phyloP scores from a whole-genome alignment of 306 rosid species.

The Dryas alaskensis region DNA sequence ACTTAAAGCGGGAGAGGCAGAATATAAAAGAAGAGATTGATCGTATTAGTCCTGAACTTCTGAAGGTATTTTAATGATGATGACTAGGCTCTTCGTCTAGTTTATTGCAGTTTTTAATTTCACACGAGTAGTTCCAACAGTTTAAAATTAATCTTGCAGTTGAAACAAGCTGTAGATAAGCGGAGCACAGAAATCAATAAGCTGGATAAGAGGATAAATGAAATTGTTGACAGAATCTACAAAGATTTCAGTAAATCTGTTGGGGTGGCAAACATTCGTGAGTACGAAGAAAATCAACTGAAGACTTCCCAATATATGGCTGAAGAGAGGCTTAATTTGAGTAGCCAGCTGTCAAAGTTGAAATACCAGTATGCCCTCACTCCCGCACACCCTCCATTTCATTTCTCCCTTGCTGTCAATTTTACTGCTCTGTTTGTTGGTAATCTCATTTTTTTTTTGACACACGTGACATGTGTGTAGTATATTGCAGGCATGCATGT shows the following conservation, averaged over 20 bases:
- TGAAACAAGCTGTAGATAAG: slow-evolving; percentile 55
- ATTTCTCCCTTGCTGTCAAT: background rate
- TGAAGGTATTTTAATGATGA: slow-evolving; percentile 54
- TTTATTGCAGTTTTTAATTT: slow-evolving; percentile 17
- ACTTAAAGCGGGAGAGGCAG: slow-evolving; percentile 62
- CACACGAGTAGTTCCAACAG: slow-evolving; percentile 9
- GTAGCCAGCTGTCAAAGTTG: slow-evolving; percentile 83
- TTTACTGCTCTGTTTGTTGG: too few relatives aligned
- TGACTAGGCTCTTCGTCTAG: slow-evolving; percentile 10
- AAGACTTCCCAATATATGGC: slow-evolving; percentile 76
- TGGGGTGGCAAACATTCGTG: slow-evolving; percentile 97
- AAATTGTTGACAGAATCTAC: slow-evolving; percentile 81
- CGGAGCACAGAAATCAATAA: slow-evolving; percentile 58
- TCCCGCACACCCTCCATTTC: background rate
- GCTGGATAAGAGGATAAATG: slow-evolving; percentile 88
- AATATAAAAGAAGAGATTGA: slow-evolving; percentile 68
- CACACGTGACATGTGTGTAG: too few relatives aligned
- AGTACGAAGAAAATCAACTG: slow-evolving; percentile 94
- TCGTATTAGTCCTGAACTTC: slow-evolving; percentile 74
- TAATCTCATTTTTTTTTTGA: too few relatives aligned
- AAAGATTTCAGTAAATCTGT: slow-evolving; percentile 81
- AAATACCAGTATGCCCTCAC: slow-evolving; percentile 74
- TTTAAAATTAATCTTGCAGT: slow-evolving; percentile 44
- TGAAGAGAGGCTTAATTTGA: slow-evolving; percentile 91
- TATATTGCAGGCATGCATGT: background rate